phyloP scores from a whole-genome alignment of 1,139 yeast genomes.

The Zygosaccharomyces pseudobailii region DNA sequence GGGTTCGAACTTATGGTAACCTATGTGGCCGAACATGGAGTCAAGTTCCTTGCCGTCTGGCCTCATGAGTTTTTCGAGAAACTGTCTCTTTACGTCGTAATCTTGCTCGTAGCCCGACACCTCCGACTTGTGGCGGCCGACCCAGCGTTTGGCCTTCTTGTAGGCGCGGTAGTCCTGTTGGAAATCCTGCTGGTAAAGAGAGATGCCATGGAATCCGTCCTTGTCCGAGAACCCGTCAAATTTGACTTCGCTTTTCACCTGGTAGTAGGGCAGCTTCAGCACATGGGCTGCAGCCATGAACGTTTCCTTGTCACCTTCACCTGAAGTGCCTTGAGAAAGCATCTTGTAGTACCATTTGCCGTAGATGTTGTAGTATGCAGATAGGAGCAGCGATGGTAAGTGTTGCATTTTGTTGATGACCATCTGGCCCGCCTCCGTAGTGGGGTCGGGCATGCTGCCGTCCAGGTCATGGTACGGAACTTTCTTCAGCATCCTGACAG shows the following conservation, averaged over 20 bases:
- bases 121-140: conserved; percentile 8
- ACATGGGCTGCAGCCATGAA: conserved; percentile 57
- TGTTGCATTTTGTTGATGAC: conserved; percentile 49
- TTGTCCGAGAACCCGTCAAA: conserved; percentile 47
- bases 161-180: conserved; percentile 37
- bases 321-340: conserved; percentile 54
- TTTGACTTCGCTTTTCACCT: conserved; percentile 44
- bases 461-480: conserved; percentile 48
- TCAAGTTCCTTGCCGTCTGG: conserved; percentile 15
- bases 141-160: conserved; percentile 15
- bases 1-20: conserved; percentile 62
- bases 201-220: conserved; percentile 38
- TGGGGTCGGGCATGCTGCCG: conserved; percentile 55
- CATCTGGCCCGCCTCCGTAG: conserved; percentile 58
- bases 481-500: conserved; percentile 9
- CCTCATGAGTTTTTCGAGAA: conserved; percentile 13
- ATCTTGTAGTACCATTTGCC: conserved; percentile 52
- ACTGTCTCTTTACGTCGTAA: conserved; percentile 15
- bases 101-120: conserved; percentile 13
- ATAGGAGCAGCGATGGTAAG: conserved; percentile 45
- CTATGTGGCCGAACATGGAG: conserved; percentile 53
- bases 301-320: conserved; percentile 63
- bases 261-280: conserved; percentile 47
- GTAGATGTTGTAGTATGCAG: conserved; percentile 52
- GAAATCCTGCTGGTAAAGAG: conserved; percentile 43